phyloP scores from a whole-genome alignment of 352 stramenopile genomes.

The Thraustochytrium striatum region DNA sequence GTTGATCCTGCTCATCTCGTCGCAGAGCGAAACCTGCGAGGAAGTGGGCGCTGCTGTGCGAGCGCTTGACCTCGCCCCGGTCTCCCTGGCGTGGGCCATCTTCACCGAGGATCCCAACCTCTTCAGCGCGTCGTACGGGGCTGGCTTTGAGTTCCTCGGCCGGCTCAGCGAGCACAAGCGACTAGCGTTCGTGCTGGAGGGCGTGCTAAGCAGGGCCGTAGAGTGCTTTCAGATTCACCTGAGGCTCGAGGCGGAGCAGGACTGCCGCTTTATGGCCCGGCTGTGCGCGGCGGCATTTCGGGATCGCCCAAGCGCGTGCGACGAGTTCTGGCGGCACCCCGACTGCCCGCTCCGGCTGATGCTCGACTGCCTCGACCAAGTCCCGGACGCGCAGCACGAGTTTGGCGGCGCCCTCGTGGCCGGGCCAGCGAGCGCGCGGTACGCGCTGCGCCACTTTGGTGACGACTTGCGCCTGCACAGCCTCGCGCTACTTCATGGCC shows the following conservation, averaged over 20 bases:
- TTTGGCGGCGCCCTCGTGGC: constrained; percentile 23
- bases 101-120: neutral
- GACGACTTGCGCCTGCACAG: neutral
- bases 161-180: neutral
- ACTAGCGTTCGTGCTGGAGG: neutral
- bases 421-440: constrained; percentile 1
- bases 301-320: neutral
- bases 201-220: neutral
- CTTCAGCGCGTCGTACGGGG: neutral
- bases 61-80: neutral
- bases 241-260: neutral
- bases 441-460: neutral
- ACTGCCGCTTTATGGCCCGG: constrained; percentile 1
- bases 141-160: neutral
- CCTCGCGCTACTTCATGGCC: constrained; percentile 1
- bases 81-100: constrained; percentile 7
- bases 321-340: constrained; percentile 1
- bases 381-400: neutral
- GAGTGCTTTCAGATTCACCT: neutral
- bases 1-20: neutral
- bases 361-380: neutral
- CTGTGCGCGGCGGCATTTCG: neutral
- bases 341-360: neutral
- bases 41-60: neutral
- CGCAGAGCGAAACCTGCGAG: neutral